Evolutionary conservation across 768 basidiomycete genomes (phyloP), one percentile per base, ranked within the genome.

Genomic region (Strobilomyces confusus): DNA sequence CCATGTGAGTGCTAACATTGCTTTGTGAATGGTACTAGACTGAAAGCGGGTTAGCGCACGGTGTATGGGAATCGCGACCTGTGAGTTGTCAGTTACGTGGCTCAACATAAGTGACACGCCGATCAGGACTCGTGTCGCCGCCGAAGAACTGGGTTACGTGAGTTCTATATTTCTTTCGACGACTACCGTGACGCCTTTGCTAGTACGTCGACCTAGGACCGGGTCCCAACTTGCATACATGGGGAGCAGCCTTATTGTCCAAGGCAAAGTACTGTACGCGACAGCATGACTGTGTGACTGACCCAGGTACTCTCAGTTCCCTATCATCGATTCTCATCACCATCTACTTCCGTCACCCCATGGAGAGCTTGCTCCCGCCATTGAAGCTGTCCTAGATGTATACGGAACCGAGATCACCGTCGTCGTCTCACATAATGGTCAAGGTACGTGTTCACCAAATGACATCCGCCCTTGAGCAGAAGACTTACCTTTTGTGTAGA

Each of bases 131-230:
- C 82, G 91, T 29, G 77, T 89, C 12, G 78, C 84, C 29, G 79
- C 81, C 0, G 86, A 93, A 64, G 86, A 94, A 47, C 69, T 89
- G 51, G 88, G 89, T 49, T 94, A 88, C 69, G 91, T 92, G 60
- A 66, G 84, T 75, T n/a, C 14, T 8, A 44, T 26, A 43, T 15
- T 9, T 25, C 44, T 9, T 34, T 54, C 22, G 43, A 42, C 34
- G 29, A 40, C 52, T 50, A 36, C 44, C 52, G 55, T 42, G 43
- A 54, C 54, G 11, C 33, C 26, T 48, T 23, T 14, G 11, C 8
- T 58, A 93, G 89, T 83, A 93, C 64, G 87, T 92, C 5, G 93
- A 95, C 63, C 74, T 92, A 14, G 93, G 93, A 2, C 93, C 92
- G 4, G 90, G 90, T 37, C 91, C 92, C 3, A 88, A 90, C 63